These are phyloP conservation scores for Cutaneotrichosporon sp. DNA, from an alignment of 1,284 basidiomycete genomes.

Conservation along the genomic window DNA sequence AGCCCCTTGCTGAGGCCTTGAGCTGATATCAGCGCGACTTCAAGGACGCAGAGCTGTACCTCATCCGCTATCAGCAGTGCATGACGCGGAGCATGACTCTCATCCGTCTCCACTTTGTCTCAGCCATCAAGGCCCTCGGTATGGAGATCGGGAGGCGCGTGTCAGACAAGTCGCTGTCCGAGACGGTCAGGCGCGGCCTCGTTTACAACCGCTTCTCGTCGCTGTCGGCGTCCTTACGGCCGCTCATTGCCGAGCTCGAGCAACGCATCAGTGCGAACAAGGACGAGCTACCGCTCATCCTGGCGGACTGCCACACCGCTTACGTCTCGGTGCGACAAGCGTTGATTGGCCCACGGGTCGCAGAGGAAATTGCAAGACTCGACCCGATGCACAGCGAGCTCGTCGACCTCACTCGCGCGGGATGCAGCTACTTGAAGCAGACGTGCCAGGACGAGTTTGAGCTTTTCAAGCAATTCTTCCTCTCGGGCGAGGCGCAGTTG, in stretches of 20 bases:
- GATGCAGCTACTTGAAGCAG: conserved; percentile 85
- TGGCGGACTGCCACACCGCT: conserved; percentile 78
- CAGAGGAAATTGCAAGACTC: conserved; percentile 75
- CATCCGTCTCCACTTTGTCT: conserved; percentile 90
- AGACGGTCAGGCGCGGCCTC: conserved; percentile 76
- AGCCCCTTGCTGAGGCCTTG: conserved; percentile 44
- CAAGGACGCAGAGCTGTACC: conserved; percentile 83
- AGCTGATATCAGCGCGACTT: conserved; percentile 67
- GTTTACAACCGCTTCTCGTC: conserved; percentile 82
- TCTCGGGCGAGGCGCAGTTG: conserved; percentile 73
- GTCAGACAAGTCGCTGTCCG: conserved; percentile 76
- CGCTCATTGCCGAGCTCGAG: conserved; percentile 79
- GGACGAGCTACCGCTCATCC: conserved; percentile 70
- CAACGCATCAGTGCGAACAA: conserved; percentile 64
- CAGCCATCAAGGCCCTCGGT: conserved; percentile 70
- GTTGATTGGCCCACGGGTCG: conserved; percentile 67
- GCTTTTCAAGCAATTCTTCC: conserved; percentile 79
- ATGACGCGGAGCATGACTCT: conserved; percentile 93
- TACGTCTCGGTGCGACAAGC: conserved; percentile 72
- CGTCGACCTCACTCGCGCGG: conserved; percentile 80
- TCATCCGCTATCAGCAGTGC: conserved; percentile 91
- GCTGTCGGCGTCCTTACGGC: conserved; percentile 67
- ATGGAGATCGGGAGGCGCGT: conserved; percentile 71
- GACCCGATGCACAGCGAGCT: conserved; percentile 74
- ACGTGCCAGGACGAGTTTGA: conserved; percentile 83